Evolutionary conservation across 495 filamentous ascomycete species (phyloP).

Genomic region (Pseudotulostoma volvatum): DNA sequence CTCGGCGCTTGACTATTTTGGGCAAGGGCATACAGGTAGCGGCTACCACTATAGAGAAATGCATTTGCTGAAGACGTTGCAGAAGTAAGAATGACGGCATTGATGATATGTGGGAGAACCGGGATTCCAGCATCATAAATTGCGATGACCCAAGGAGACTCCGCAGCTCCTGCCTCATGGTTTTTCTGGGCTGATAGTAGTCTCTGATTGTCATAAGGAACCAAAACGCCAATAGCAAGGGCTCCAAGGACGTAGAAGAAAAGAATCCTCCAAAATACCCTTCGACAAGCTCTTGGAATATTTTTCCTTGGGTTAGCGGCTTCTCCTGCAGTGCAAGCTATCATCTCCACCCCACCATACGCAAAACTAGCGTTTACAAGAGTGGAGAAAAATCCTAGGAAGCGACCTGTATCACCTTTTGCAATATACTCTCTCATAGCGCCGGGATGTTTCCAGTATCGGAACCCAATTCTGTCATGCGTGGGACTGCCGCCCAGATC

Average conservation of each 20-base stretch:
- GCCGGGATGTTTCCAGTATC: slow-evolving; percentile 53
- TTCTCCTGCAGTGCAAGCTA: slow-evolving; percentile 65
- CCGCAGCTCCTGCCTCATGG: slow-evolving; percentile 34
- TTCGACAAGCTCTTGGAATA: slow-evolving; percentile 59
- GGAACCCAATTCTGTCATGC: slow-evolving; percentile 50
- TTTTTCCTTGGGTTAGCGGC: slow-evolving; percentile 60
- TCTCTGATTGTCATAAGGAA: slow-evolving; percentile 31
- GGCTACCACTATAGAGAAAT: slow-evolving; percentile 66
- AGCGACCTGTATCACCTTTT: slow-evolving; percentile 18
- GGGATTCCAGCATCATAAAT: slow-evolving; percentile 46
- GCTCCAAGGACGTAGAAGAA: slow-evolving; percentile 59
- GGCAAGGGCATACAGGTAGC: slow-evolving; percentile 58
- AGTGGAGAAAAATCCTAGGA: slow-evolving; percentile 25
- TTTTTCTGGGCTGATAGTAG: slow-evolving; percentile 35
- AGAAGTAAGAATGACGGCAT: slow-evolving; percentile 53
- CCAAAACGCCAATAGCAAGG: slow-evolving; percentile 41
- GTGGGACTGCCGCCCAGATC: slow-evolving; percentile 48
- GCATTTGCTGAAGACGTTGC: slow-evolving; percentile 59
- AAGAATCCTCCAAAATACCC: slow-evolving; percentile 73
- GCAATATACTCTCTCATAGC: slow-evolving; percentile 42
- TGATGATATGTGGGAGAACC: slow-evolving; percentile 55
- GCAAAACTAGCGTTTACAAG: slow-evolving; percentile 26
- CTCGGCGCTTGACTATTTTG: slow-evolving; percentile 46
- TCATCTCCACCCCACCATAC: slow-evolving; percentile 47
- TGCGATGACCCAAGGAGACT: slow-evolving; percentile 43